Base-by-base conservation (phyloP, 176 grass and related monocot species). In the Elaeis guineensis region DNA sequence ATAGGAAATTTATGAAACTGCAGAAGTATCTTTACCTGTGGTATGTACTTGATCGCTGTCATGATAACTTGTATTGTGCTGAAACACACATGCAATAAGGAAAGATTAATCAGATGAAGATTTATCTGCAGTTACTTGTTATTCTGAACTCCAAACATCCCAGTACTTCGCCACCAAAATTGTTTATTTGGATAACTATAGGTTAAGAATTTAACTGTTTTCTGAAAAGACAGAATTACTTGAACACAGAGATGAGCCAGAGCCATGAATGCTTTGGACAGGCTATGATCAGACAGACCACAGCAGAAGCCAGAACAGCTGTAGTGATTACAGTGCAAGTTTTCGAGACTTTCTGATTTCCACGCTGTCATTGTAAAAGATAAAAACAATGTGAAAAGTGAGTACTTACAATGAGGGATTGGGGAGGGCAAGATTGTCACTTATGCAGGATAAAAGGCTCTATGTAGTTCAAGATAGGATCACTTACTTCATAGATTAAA, bases 1-100 rank as follows among this genome's bases (percentile, higher is more conserved):
- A 50, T 57, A 53, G 21, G 25, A 65, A 70, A 22, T 44, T 44
- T 44, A 44, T 44, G 8, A 12, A 44, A 44, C 35, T 44, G 35
- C 35, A 44, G 65, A 64, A 52, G 61, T 60, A 65, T 50, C 17
- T 67, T 17, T 78, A 97, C 92, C 92, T 97, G 92, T 58, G 92
- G 92, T 53, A 97, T 97, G 62, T 97, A 97, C 79, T 97, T 97
- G 74, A 97, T 90, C 68, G 92, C 54, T 54, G 92, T 97, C 92
- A 97, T 97, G 3, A 76, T 39, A 80, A 91, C 84, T 71, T 97
- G 87, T 75, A 91, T 88, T 81, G 87, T 79, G 78, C 92, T 97
- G 76, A 80, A 83, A 88, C 84, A 52, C 30, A 7, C 5, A 6
- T 15, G 51, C 17, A 44, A 62, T 52, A 24, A 29, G 49, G 51